These are phyloP conservation scores for Tricholoma bakamatsutake DNA, from an alignment of 768 basidiomycete species.

Conservation along the genomic window DNA sequence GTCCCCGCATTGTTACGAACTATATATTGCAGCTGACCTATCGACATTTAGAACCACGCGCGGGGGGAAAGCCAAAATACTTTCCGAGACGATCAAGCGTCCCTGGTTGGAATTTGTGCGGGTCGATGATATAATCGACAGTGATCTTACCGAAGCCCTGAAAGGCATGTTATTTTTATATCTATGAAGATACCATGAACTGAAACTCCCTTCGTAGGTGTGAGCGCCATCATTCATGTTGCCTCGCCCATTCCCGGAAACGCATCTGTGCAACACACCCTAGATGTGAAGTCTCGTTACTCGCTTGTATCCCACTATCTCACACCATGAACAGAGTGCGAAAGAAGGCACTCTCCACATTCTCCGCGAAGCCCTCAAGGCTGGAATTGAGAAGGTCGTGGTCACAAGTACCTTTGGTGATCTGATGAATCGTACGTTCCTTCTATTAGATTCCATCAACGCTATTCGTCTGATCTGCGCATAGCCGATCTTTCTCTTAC, in stretches of 20 bases:
- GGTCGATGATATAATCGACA: conserved; percentile 14
- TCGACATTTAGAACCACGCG: conserved; percentile 24
- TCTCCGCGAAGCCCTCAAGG: conserved; percentile 20
- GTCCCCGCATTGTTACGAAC: conserved; percentile 2
- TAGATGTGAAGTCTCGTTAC: conserved; percentile 12
- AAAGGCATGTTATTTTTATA: conserved; percentile 10
- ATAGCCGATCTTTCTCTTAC: conserved; percentile 17
- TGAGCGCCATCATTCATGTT: conserved; percentile 35
- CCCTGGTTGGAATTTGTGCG: conserved; percentile 24
- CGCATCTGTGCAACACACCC: conserved; percentile 14
- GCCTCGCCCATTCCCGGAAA: conserved; percentile 24
- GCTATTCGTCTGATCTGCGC: not conserved
- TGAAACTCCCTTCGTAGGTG: conserved; percentile 16
- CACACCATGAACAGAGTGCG: conserved; percentile 13
- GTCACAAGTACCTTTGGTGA: conserved; percentile 29
- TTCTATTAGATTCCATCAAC: no score
- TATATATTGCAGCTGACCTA: not conserved
- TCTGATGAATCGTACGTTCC: conserved; percentile 22
- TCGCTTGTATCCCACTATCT: not conserved
- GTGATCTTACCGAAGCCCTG: conserved; percentile 12
- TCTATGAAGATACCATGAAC: not conserved
- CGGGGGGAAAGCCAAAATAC: conserved; percentile 22
- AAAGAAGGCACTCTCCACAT: conserved; percentile 25
- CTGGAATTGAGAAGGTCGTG: conserved; percentile 25
- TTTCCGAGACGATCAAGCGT: conserved; percentile 18